These are phyloP conservation scores for Tetrapyrgos nigripes DNA, from an alignment of 1,284 basidiomycete genomes.

Conservation along the genomic window DNA sequence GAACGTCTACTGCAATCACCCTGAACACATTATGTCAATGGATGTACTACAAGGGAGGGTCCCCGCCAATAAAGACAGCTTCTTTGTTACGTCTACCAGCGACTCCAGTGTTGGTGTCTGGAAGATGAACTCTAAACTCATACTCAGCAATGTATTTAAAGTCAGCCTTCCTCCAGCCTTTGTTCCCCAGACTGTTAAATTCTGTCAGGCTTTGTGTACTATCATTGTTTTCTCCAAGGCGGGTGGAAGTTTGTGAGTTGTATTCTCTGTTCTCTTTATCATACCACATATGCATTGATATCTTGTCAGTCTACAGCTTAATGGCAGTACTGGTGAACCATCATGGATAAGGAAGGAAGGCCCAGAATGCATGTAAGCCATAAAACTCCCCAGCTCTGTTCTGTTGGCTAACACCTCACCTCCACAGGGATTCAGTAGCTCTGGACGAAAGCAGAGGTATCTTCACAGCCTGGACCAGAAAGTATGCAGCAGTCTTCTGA, in stretches of 20 bases:
- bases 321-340: neutral
- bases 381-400: too few species aligned
- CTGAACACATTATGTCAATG: neutral
- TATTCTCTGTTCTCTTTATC: too few species aligned
- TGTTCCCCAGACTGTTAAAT: neutral
- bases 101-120: neutral
- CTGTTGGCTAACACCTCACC: too few species aligned
- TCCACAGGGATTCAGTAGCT: too few species aligned
- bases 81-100: neutral
- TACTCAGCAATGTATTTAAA: neutral
- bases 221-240: neutral
- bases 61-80: neutral
- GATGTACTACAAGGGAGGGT: neutral
- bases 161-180: neutral
- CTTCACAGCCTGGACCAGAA: too few species aligned
- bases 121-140: neutral
- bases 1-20: neutral
- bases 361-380: too few species aligned
- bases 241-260: neutral
- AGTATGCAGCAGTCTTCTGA: too few species aligned
- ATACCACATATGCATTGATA: neutral
- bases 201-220: neutral
- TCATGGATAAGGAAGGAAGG: neutral
- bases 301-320: neutral
- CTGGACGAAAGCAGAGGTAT: too few species aligned